These are phyloP conservation scores for Xylaria flabelliformis DNA, from an alignment of 495 filamentous ascomycete species.

Conservation along the genomic window DNA sequence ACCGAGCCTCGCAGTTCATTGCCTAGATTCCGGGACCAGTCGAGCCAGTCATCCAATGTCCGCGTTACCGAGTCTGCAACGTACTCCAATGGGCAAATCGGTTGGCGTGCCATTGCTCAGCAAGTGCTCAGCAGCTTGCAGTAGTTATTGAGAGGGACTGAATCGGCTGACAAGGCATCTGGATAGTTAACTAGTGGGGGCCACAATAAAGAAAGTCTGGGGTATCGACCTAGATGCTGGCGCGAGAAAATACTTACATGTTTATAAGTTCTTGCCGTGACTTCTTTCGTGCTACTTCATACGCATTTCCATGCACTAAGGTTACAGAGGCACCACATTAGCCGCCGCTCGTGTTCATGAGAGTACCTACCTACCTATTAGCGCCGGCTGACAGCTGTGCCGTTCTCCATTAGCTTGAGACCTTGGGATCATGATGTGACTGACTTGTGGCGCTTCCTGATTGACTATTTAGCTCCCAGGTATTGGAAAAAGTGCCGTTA, in stretches of 20 bases:
- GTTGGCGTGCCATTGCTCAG: slow-evolving; percentile 6
- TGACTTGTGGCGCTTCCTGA: slow-evolving; percentile 22
- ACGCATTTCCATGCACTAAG: neutral
- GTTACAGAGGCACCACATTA: slow-evolving; percentile 22
- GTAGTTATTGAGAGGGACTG: too few species aligned
- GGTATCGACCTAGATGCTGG: slow-evolving; percentile 6
- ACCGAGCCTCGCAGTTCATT: slow-evolving; percentile 17
- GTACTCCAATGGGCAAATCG: neutral
- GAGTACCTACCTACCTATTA: neutral
- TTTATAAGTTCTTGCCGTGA: slow-evolving; percentile 3
- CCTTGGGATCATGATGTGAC: slow-evolving; percentile 1
- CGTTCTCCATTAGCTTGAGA: slow-evolving; percentile 1
- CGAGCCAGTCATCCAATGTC: neutral
- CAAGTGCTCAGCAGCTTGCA: neutral
- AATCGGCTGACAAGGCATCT: neutral
- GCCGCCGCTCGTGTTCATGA: slow-evolving; percentile 11
- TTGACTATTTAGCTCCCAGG: neutral
- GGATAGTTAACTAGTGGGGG: slow-evolving; percentile 8
- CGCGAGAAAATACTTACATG: neutral
- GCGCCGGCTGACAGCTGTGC: neutral
- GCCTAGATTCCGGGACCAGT: slow-evolving; percentile 9
- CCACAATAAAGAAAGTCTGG: slow-evolving; percentile 13
- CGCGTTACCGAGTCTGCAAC: neutral
- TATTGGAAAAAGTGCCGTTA: neutral
- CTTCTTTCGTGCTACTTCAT: slow-evolving; percentile 1